Conservation (phyloP, 176 grass and related monocot genomes). For the Microstegium vimineum region DNA sequence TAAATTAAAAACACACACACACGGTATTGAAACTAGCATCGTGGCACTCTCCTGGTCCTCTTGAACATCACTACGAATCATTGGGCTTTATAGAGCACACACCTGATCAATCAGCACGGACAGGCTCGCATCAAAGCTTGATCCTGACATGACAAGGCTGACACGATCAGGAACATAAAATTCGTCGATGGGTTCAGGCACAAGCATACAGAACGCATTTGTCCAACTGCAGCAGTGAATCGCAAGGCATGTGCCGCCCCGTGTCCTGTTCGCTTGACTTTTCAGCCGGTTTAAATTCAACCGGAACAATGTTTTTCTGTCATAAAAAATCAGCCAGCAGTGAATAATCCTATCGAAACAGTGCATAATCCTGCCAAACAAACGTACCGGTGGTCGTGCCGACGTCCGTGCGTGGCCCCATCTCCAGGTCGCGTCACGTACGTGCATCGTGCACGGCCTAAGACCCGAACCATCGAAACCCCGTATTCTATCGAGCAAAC, state of each 20-base stretch:
- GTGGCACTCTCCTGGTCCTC: constrained; percentile 15
- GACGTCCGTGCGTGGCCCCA: background rate
- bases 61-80: background rate
- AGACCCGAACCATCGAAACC: background rate
- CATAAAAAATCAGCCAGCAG: too few relatives aligned
- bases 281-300: too few relatives aligned
- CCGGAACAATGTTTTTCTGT: too few relatives aligned
- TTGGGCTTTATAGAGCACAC: background rate
- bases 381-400: constrained; percentile 4
- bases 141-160: background rate
- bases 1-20: too few relatives aligned
- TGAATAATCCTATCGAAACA: too few relatives aligned
- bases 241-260: constrained; percentile 15
- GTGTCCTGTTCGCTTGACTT: too few relatives aligned
- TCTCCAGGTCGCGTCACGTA: background rate
- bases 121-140: constrained; percentile 4
- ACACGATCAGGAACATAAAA: background rate
- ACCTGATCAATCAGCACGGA: background rate
- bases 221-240: background rate
- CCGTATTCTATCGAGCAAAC: background rate
- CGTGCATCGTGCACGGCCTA: background rate
- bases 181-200: background rate
- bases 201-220: background rate
- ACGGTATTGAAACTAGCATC: background rate
- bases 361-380: too few relatives aligned